Evolutionary conservation across 176 grass and related monocot species (phyloP).

Genomic region (Olyra latifolia): DNA sequence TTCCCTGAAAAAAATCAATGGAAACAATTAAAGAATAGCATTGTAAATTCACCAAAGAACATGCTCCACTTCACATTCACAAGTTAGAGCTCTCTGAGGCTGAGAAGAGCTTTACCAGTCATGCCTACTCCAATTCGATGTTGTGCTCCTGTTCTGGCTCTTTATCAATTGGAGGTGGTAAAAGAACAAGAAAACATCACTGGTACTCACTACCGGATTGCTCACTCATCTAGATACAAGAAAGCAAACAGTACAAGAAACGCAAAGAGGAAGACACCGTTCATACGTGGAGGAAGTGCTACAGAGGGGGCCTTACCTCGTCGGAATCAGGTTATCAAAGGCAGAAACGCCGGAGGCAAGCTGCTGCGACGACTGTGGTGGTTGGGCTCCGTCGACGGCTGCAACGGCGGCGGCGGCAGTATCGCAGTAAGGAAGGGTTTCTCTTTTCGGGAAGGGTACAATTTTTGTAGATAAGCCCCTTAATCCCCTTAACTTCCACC

Average conservation of each 20-base stretch:
- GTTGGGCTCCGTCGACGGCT: too few relatives aligned
- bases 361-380: too few relatives aligned
- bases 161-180: neutral
- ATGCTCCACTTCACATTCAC: neutral
- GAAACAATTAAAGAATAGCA: neutral
- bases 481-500: neutral
- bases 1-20: conserved; percentile 21
- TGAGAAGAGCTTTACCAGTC: neutral
- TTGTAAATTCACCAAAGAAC: neutral
- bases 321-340: too few relatives aligned
- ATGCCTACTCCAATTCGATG: neutral
- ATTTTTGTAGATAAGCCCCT: neutral
- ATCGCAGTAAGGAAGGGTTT: neutral
- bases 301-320: too few relatives aligned
- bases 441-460: neutral
- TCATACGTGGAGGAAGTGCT: too few relatives aligned
- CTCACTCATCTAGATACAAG: neutral
- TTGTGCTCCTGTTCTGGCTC: neutral
- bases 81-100: neutral
- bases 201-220: neutral
- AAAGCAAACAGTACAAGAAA: too few relatives aligned
- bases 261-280: too few relatives aligned
- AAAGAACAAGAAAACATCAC: too few relatives aligned
- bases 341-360: too few relatives aligned
- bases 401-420: neutral